Evolutionary conservation across 2,329 filamentous ascomycete species (phyloP), one percentile per base, ranked within the genome.

Genomic region (Dendryphion nanum): DNA sequence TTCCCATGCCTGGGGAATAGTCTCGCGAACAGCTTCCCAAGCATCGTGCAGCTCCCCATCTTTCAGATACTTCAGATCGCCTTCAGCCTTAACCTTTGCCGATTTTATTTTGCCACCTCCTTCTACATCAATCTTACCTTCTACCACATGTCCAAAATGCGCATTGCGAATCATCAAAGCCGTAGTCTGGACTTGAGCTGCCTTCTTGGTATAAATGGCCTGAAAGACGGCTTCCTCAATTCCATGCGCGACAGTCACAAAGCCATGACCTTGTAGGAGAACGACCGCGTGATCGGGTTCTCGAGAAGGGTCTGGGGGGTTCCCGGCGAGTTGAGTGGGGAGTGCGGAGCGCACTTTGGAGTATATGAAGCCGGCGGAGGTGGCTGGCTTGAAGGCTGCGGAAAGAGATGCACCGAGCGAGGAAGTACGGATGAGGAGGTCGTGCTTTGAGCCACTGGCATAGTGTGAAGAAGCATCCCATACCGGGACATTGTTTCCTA

Each of bases 221-320:
- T 70, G 65, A 42, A 66, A 72, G 0, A 74, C 71, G 1, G 64
- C 68, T 45, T 71, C 68, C 47, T 72, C 64, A 38, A 74, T 68
- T 6, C 61, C 59, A 2, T 55, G 51, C 1, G 67, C 71, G 0
- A 66, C 53, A 8, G 64, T 67, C 1, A 69, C 70, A 42, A 74
- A 73, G 17, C 71, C 71, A 42, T 74, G 71, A 2, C 65, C 63
- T 36, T 69, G 68, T 57, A 72, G 67, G 15, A 69, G 48, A 6
- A 68, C 57, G 6, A 65, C 59, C 2, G 57, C 49, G 39, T 67
- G 58, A 28, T 66, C 55, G 1, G 64, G 65, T 18, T 62, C 55
- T 12, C 58, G 43, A 7, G 50, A 46, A 2, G 59, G 51, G 35
- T 66, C 63, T 21, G 49, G 35, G 33, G 57, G 33, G 7, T 48